phyloP scores from a whole-genome alignment of 805 yeast species.

The Lipomyces sp. region DNA sequence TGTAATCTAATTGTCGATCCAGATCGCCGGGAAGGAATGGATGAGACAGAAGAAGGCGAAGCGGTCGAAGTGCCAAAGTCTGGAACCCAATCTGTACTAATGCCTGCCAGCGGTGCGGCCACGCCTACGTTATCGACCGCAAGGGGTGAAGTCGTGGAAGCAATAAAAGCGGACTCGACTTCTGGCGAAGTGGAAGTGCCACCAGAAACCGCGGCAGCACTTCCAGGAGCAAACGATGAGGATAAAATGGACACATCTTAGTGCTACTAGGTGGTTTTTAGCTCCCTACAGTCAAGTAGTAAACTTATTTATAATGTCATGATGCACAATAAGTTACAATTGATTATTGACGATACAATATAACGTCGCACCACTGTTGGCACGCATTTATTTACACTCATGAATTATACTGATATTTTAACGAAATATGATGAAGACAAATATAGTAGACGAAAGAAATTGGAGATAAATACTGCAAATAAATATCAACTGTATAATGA shows the following conservation, averaged over 20 bases:
- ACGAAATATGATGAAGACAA: not conserved
- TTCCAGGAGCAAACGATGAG: not conserved
- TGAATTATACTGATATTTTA: not conserved
- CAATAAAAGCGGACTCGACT: not conserved
- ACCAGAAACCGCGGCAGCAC: not conserved
- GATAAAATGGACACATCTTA: slow-evolving; percentile 3
- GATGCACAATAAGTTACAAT: not conserved
- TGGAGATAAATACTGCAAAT: not conserved
- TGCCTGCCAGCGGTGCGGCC: not conserved
- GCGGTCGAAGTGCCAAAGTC: slow-evolving; percentile 4
- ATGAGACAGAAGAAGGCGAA: slow-evolving; percentile 30
- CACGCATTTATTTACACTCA: not conserved
- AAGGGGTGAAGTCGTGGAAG: not conserved
- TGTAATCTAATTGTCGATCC: not conserved
- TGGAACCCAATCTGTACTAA: not conserved
- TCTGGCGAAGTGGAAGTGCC: not conserved
- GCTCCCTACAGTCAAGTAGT: no score
- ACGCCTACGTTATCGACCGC: not conserved
- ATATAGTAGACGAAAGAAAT: not conserved
- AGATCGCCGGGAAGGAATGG: slow-evolving; percentile 30
- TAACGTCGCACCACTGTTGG: not conserved
- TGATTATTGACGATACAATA: not conserved
- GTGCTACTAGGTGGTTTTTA: not conserved
- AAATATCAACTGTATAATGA: not conserved
- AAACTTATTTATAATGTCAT: not conserved